Evolutionary conservation across 129 eudicot genomes (phyloP), one percentile per base, ranked within the genome.

Genomic region (Centrapalus pauciflorus): DNA sequence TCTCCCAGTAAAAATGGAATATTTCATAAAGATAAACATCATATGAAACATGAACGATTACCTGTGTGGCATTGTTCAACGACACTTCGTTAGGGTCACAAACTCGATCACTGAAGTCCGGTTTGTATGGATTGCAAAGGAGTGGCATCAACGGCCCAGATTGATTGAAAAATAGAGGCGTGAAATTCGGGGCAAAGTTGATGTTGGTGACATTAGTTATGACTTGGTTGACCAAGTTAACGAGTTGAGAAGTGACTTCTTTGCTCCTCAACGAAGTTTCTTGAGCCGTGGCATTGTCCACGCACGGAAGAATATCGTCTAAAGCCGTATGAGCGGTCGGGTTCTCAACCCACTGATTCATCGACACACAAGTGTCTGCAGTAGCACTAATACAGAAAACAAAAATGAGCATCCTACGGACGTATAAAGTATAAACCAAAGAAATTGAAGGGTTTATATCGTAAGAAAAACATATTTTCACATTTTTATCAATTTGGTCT

Each of bases 251-350:
- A 26, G 93, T 82, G 61, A 87, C 99, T 78, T 89, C 97, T 79
- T 85, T 94, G 86, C 73, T 89, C 40, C 79, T 64, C 20, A 45
- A 58, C 72, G 92, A 67, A 50, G 99, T 84, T 57, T 94, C 99
- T 70, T 74, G 93, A 45, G 99, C 95, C 0, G 99, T 89, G 32
- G 81, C 84, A 13, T 87, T 87, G 80, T 94, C 99, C 12, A 94
- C 95, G 48, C 99, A 94, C 41, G 99, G 99, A 68, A 94, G 84
- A 54, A 94, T 76, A 64, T 94, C 94, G 20, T 94, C 99, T 33
- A 94, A 77, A 71, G 99, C 96, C 35, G 99, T 94, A 72, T 87
- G 82, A 59, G 99, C 93, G 16, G 86, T 84, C 2, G 99, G 99
- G 69, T 86, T 74, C 58, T 80, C 67, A 49, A 80, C 88, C 99